These are phyloP conservation scores for Fimicolochytrium jonesii DNA, from an alignment of 192 early-diverging fungal species.

Conservation along the genomic window DNA sequence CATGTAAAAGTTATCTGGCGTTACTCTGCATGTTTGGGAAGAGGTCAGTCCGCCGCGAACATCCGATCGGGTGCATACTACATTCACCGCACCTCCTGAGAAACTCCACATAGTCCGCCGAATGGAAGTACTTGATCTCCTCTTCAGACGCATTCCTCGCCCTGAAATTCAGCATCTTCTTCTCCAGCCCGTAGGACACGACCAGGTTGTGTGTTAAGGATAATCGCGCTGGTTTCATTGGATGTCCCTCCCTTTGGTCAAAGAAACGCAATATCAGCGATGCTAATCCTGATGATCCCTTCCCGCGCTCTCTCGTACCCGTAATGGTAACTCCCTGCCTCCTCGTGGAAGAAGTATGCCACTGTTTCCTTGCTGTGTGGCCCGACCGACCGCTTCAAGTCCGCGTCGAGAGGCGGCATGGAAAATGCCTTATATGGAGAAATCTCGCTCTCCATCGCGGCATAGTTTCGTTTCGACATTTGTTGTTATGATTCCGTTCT, in stretches of 20 bases:
- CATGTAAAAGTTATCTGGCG: conserved; percentile 46
- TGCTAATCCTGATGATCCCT: not conserved
- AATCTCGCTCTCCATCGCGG: no score
- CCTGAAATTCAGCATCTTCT: conserved; percentile 81
- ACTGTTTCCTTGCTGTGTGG: conserved; percentile 40
- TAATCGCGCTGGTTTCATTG: conserved; percentile 97
- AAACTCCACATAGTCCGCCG: conserved; percentile 90
- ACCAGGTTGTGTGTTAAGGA: conserved; percentile 92
- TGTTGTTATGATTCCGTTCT: no score
- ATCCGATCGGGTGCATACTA: no score
- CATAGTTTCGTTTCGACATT: no score
- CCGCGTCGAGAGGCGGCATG: not conserved
- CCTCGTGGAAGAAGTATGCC: conserved; percentile 55
- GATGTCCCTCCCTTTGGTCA: conserved; percentile 65
- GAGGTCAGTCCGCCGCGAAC: no score
- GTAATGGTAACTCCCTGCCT: conserved; percentile 81
- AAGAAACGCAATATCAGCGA: not conserved
- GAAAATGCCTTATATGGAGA: no score
- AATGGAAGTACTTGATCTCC: conserved; percentile 91
- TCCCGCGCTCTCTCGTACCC: conserved; percentile 34
- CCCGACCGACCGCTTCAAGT: not conserved
- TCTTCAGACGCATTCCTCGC: conserved; percentile 78
- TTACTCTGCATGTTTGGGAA: conserved; percentile 33
- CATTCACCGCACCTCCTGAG: conserved; percentile 57
- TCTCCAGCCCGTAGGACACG: conserved; percentile 85